Evolutionary conservation across 305 asterid genomes (phyloP), one percentile per base, ranked within the genome.

Genomic region (Plantago coronopus): DNA sequence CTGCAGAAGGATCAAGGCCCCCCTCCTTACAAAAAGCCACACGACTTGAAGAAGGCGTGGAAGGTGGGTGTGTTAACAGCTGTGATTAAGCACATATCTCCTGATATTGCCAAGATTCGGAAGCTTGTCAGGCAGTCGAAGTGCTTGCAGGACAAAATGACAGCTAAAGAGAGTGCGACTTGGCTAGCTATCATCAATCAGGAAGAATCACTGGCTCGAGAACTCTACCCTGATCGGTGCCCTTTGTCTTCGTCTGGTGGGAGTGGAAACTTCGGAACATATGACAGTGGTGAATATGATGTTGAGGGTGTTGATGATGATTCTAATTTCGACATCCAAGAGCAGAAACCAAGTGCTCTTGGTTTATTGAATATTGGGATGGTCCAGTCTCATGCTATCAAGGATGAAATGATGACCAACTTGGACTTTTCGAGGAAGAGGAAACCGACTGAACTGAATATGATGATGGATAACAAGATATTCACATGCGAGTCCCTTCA

Each of bases 91-190:
- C 91, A 86, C 31, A 78, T 86, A 73, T 83, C 78, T 5, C 95
- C 91, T 0, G 85, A 86, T 65, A 79, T 86, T 46, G 83, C 85
- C 0, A 86, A 83, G 78, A 86, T 86, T 12, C 72, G 87, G 47
- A 86, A 83, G 78, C 89, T 86, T 1, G 89, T 86, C 9, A 57
- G 91, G 71, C 95, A 86, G 64, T 83, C 91, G 0, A 86, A 86
- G 76, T 83, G 95, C 64, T 61, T 86, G 72, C 95, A 86, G 70
- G 91, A 86, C 59, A 86, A 86, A 66, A 86, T 86, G 95, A 81
- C 95, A 0, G 95, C 91, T 46, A 81, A 83, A 62, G 95, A 86
- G 68, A 86, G 95, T 51, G 81, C 95, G 0, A 86, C 91, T 20
- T 86, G 95, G 95, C 73, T 83, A 11, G 82, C 87, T 14, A 83